Evolutionary conservation across 352 stramenopile genomes (phyloP).

Genomic region (Phytophthora sp.): DNA sequence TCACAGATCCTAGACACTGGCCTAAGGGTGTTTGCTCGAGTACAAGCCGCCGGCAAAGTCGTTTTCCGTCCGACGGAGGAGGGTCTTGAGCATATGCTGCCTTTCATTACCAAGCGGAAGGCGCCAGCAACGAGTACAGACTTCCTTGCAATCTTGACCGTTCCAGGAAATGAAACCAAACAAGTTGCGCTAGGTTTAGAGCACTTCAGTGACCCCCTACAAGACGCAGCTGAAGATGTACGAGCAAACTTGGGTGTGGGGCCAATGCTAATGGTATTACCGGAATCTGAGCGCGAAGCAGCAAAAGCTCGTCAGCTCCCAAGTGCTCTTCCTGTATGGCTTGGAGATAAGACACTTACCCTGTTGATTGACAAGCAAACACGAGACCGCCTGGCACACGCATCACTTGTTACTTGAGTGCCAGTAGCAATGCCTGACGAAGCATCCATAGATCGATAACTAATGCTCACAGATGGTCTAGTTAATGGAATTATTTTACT

Average conservation of each 20-base stretch:
- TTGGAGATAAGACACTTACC: slow-evolving; percentile 59
- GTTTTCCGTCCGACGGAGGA: slow-evolving; percentile 86
- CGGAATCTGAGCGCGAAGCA: background rate
- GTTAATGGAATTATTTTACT: background rate
- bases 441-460: background rate
- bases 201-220: slow-evolving; percentile 40
- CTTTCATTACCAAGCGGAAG: slow-evolving; percentile 85
- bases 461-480: background rate
- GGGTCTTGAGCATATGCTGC: slow-evolving; percentile 71
- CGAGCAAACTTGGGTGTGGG: slow-evolving; percentile 46
- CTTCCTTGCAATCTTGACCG: slow-evolving; percentile 27
- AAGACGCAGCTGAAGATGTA: slow-evolving; percentile 31
- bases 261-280: slow-evolving; percentile 48
- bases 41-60: slow-evolving; percentile 46
- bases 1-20: slow-evolving; percentile 87
- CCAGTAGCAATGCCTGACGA: too few relatives aligned
- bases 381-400: slow-evolving; percentile 46
- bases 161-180: slow-evolving; percentile 21
- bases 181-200: slow-evolving; percentile 41
- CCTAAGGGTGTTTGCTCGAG: slow-evolving; percentile 86
- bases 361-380: slow-evolving; percentile 61
- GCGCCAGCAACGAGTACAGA: slow-evolving; percentile 13
- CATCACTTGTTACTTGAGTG: too few relatives aligned
- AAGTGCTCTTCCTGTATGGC: slow-evolving; percentile 58
- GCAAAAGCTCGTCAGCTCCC: slow-evolving; percentile 17